phyloP scores from a whole-genome alignment of 2,329 filamentous ascomycete genomes.

The Xylariales sp. region DNA sequence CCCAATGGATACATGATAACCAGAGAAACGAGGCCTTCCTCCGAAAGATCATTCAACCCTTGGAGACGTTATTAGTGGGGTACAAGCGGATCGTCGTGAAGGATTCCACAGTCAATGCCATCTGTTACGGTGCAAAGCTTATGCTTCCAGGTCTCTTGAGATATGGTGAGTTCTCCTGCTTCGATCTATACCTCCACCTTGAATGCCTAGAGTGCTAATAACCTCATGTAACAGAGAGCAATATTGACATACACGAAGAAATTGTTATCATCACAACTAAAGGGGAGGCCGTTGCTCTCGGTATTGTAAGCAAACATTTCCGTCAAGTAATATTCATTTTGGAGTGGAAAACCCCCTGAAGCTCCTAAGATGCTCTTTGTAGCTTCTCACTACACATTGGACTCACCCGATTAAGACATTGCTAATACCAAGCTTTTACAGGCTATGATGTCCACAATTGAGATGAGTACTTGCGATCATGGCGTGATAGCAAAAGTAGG shows the following conservation, averaged over 20 bases:
- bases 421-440: too few species aligned
- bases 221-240: conserved; percentile 67
- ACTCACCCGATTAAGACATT: too few species aligned
- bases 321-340: too few species aligned
- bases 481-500: conserved; percentile 97
- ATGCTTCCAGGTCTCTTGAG: conserved; percentile 96
- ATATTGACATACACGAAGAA: conserved; percentile 92
- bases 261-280: conserved; percentile 98
- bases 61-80: conserved; percentile 84
- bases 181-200: conserved; percentile 6
- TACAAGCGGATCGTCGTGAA: conserved; percentile 99
- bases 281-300: conserved; percentile 95
- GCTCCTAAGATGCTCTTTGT: too few species aligned
- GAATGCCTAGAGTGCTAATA: too few species aligned
- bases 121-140: conserved; percentile 97
- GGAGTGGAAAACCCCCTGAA: too few species aligned
- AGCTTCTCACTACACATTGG: too few species aligned
- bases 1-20: conserved; percentile 95
- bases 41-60: conserved; percentile 82
- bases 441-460: conserved; percentile 97
- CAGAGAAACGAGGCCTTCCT: conserved; percentile 91
- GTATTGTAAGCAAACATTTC: too few species aligned
- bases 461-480: conserved; percentile 95
- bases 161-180: conserved; percentile 59
- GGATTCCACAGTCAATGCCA: conserved; percentile 92